Conservation (phyloP, 768 basidiomycete genomes). For the Coprinellus aureogranulatus region DNA sequence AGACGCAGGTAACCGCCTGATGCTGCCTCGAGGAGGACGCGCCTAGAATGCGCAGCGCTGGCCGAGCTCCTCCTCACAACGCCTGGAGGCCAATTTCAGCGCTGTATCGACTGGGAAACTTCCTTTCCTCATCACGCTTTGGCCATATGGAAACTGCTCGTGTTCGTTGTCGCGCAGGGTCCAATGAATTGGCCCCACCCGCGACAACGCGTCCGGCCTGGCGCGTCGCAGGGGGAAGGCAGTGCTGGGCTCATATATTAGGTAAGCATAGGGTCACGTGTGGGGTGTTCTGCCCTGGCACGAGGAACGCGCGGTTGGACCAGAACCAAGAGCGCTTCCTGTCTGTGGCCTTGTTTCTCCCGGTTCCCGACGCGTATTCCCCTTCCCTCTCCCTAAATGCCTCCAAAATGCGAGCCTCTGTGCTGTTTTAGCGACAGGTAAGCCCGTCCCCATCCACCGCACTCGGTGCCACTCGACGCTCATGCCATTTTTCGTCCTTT, state of each 20-base stretch:
- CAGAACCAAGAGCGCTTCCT: conserved; percentile 12
- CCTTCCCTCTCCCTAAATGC: conserved; percentile 28
- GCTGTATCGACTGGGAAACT: too few species aligned
- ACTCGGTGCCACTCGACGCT: conserved; percentile 2
- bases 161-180: too few species aligned
- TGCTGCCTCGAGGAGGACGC: too few species aligned
- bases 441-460: conserved; percentile 17
- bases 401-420: conserved; percentile 68
- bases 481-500: conserved; percentile 13
- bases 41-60: too few species aligned
- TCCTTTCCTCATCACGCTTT: too few species aligned
- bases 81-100: too few species aligned
- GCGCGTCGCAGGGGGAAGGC: not conserved
- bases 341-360: conserved; percentile 16
- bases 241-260: not conserved
- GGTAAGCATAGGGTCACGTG: conserved; percentile 6
- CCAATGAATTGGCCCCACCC: not conserved
- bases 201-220: not conserved
- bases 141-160: too few species aligned
- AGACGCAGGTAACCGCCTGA: too few species aligned
- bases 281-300: not conserved
- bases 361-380: conserved; percentile 22
- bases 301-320: not conserved
- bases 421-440: conserved; percentile 80
- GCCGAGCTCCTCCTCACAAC: too few species aligned